Evolutionary conservation across 352 stramenopile species (phyloP).

Genomic region (Phytophthora fragariaefolia): DNA sequence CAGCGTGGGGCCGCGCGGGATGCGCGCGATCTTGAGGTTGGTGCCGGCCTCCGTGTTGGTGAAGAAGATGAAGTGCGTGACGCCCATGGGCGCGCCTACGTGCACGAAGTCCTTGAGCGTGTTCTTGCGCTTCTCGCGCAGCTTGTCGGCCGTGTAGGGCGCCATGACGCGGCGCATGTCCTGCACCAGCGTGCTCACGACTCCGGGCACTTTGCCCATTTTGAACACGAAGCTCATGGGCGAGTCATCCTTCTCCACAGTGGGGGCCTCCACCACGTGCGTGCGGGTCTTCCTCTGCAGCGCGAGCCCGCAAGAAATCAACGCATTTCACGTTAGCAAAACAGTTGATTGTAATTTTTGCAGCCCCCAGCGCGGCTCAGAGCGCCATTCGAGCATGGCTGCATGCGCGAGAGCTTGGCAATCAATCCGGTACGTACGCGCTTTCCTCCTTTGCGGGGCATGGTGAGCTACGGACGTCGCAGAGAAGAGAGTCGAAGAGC

Average conservation of each 20-base stretch:
- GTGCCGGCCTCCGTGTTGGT: constrained; percentile 93
- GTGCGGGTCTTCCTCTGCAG: constrained; percentile 85
- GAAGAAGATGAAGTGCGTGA: constrained; percentile 98
- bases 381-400: background rate
- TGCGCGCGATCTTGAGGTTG: constrained; percentile 95
- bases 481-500: constrained; percentile 1
- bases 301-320: no score
- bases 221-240: constrained; percentile 94
- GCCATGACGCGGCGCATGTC: constrained; percentile 96
- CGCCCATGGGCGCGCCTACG: constrained; percentile 92
- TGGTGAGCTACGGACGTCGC: constrained; percentile 26
- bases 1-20: constrained; percentile 94
- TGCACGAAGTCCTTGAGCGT: constrained; percentile 93
- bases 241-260: constrained; percentile 85
- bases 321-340: constrained; percentile 15
- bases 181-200: constrained; percentile 89
- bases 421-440: constrained; percentile 59
- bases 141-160: constrained; percentile 94
- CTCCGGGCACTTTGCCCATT: constrained; percentile 82
- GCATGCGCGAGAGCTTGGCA: background rate
- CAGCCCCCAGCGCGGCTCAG: background rate
- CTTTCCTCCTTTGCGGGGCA: constrained; percentile 88
- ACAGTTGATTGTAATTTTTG: background rate
- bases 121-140: constrained; percentile 92
- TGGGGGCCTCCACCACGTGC: constrained; percentile 67